Base-by-base conservation (phyloP, 768 basidiomycete genomes). In the Lactarius akahatsu region DNA sequence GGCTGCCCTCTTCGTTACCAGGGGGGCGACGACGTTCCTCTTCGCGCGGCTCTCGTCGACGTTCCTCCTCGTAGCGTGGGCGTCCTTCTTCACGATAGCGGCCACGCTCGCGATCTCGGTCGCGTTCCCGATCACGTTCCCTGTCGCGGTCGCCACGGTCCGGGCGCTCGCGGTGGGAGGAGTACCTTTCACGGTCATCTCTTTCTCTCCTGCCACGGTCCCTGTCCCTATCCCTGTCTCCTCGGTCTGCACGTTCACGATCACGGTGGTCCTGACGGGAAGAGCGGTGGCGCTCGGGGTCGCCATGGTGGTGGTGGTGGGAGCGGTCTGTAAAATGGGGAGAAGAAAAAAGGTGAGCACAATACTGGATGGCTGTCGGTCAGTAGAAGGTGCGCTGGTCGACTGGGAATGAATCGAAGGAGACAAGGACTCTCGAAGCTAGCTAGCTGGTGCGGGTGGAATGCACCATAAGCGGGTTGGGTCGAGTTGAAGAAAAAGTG, bases 31-130 rank as follows among this genome's bases (percentile, higher is more conserved):
- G 70, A 60, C 78, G 78, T 23, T 77, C 77, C 0, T 81, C 82
- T 54, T 79, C 79, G 41, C 75, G 72, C 23, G 73, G 74, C 2
- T 73, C 75, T 56, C 73, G 71, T 38, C 73, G 70, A 64, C 81
- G 80, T 59, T 79, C 78, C 0, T 83, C 82, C 38, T 82, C 82
- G 32, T 71, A 70, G 52, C 73, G 74, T 2, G 71, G 70, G n/a
- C 71, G 72, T 36, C 74, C 71, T 45, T 69, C 62, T 3, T 64
- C 69, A 30, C 70, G 69, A 73, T 81, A 81, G 58, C 74, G 80
- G 32, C 81, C 82, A 54, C 81, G 83, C 57, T 83, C 83, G 61
- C 83, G 78, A 52, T 84, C 82, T 36, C 82, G 38, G 75, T 56
- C 84, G 72, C 81, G 74, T 50, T 79, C 81, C 68, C 76, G 75